Conservation (phyloP, 495 filamentous ascomycete species). For the Daldinia loculata region DNA sequence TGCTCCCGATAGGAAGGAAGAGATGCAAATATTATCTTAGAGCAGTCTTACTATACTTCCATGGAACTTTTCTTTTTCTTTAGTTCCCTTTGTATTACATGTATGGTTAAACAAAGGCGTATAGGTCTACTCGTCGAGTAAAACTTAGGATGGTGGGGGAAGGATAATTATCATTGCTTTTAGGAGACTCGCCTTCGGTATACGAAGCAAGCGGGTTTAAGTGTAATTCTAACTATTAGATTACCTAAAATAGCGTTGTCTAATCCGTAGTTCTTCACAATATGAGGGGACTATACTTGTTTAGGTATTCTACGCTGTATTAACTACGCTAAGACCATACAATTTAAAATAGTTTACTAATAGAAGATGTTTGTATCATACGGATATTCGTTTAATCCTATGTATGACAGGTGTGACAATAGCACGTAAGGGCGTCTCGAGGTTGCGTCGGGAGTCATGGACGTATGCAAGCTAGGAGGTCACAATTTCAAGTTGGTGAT, state of each 20-base stretch:
- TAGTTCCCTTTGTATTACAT: neutral
- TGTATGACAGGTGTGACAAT: neutral
- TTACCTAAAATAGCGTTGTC: neutral
- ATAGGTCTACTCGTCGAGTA: neutral
- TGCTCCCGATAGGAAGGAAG: conserved; percentile 72
- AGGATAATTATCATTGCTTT: conserved; percentile 1
- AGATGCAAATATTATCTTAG: conserved; percentile 82
- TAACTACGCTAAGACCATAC: neutral
- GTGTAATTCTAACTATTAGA: neutral
- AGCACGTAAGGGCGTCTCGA: neutral
- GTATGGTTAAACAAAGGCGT: neutral
- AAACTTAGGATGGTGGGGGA: neutral
- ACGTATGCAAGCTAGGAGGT: neutral
- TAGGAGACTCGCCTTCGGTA: neutral
- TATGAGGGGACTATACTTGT: neutral
- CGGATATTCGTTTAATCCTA: neutral
- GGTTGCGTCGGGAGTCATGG: neutral
- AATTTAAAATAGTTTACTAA: neutral
- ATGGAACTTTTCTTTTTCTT: neutral
- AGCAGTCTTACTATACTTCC: neutral
- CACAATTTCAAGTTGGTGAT: conserved; percentile 19
- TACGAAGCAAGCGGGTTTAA: neutral
- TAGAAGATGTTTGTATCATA: conserved; percentile 1
- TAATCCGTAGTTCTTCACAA: neutral
- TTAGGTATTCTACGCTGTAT: neutral